Evolutionary conservation across 2,329 filamentous ascomycete species (phyloP).

Genomic region (Aaosphaeria pasadenensis): DNA sequence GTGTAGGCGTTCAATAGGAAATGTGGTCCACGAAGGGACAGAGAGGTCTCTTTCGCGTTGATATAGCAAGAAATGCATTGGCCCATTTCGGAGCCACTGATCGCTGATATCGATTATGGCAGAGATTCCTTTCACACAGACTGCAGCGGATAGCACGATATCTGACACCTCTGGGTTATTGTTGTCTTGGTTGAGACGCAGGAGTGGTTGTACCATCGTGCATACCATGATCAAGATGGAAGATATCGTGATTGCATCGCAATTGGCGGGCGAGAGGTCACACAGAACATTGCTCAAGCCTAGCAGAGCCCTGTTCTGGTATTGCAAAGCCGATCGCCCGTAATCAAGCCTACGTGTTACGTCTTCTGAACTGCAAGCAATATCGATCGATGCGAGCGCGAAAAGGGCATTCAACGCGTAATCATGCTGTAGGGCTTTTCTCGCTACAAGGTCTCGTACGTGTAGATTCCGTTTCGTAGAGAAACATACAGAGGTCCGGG

Average conservation of each 20-base stretch:
- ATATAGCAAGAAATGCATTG: neutral
- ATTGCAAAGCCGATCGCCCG: neutral
- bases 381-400: neutral
- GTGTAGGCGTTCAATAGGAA: neutral
- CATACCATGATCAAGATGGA: neutral
- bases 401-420: neutral
- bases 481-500: conserved; percentile 8
- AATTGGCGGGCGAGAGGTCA: neutral
- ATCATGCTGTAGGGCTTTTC: neutral
- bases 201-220: neutral
- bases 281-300: neutral
- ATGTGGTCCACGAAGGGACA: neutral
- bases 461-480: neutral
- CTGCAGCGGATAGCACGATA: no score
- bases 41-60: neutral
- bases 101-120: neutral
- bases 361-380: neutral
- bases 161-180: neutral
- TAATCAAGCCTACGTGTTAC: neutral
- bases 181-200: neutral
- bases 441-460: neutral
- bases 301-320: neutral
- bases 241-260: neutral
- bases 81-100: neutral
- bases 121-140: neutral